Evolutionary conservation across 495 filamentous ascomycete species (phyloP), one percentile per base, ranked within the genome.

Genomic region (Staphylotrichum longicolle): DNA sequence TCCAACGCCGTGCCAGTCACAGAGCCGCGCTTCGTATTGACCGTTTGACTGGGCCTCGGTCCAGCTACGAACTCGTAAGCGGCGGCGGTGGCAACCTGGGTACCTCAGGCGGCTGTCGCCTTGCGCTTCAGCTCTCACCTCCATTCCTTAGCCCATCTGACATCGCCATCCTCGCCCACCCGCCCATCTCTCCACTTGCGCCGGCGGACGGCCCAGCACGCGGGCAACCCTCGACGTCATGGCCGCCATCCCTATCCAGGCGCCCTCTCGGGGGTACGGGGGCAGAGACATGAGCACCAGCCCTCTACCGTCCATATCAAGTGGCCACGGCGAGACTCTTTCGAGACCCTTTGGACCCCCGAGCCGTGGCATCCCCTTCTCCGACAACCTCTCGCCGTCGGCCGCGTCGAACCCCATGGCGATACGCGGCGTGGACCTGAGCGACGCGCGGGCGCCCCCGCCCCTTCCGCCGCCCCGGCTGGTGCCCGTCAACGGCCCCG

Each of bases 401-500:
- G 61, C 66, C 37, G 64, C 70, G 32, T 73, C 72, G 11, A 62
- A 57, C 39, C 72, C 72, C n/a, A 75, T 76, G 72, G 60, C 69
- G 33, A 76, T 76, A 30, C 74, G 68, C 57, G 67, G 67, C 53
- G 30, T 44, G 41, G 54, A 68, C 34, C 9, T 54, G 3, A 34
- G n/a, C 27, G 47, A 58, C 20, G 20, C 1, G 20, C 20, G 20
- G 20, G 75, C 69, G 9, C 82, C 82, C 8, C 81, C 82, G 40
- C 78, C 81, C 10, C 68, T 83, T 55, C 81, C 81, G 10, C 82
- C 82, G 4, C 77, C 77, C 2, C 69, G 72, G 33, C 69, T 73
- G 15, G 64, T 75, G 20, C 80, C 78, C 35, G 71, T 75, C 41
- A 61, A 59, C 12, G 70, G 73, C 37, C 75, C 75, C 6, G 66